Conservation (phyloP, 805 yeast species). For the Lachancea sp. region DNA sequence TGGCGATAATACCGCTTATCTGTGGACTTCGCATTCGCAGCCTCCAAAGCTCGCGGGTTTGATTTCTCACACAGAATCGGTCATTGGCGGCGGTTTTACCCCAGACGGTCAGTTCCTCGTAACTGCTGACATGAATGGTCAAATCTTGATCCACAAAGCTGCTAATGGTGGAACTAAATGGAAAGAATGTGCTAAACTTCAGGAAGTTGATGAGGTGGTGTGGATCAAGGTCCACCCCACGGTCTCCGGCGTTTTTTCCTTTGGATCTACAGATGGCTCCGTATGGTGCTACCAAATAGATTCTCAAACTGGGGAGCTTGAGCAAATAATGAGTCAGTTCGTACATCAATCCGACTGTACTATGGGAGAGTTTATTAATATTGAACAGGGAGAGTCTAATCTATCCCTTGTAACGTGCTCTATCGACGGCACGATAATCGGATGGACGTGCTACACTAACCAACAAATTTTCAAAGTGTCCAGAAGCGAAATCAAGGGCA, state of each 20-base stretch:
- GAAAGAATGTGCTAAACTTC: slow-evolving; percentile 61
- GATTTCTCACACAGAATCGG: slow-evolving; percentile 77
- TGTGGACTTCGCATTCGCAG: slow-evolving; percentile 88
- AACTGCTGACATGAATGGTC: slow-evolving; percentile 95
- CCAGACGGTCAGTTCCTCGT: slow-evolving; percentile 72
- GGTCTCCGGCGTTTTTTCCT: slow-evolving; percentile 69
- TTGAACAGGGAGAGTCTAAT: slow-evolving; percentile 47
- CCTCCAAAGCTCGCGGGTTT: slow-evolving; percentile 79
- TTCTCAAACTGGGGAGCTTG: slow-evolving; percentile 43
- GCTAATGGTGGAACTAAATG: slow-evolving; percentile 77
- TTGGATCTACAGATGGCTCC: slow-evolving; percentile 88
- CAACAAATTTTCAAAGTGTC: slow-evolving; percentile 61
- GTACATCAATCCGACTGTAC: slow-evolving; percentile 78
- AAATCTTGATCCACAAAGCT: slow-evolving; percentile 64
- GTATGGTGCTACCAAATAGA: slow-evolving; percentile 87
- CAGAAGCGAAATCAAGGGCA: slow-evolving; percentile 62
- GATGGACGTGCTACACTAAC: slow-evolving; percentile 84
- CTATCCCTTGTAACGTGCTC: slow-evolving; percentile 67
- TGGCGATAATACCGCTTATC: slow-evolving; percentile 81
- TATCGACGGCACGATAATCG: slow-evolving; percentile 79
- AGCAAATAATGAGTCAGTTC: slow-evolving; percentile 70
- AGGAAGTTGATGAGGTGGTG: slow-evolving; percentile 84
- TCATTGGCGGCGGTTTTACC: slow-evolving; percentile 77
- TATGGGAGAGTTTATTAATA: slow-evolving; percentile 66
- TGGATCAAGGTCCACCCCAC: slow-evolving; percentile 80